Base-by-base conservation (phyloP, 2,329 filamentous ascomycete genomes). In the Paradendryphiella salina region DNA sequence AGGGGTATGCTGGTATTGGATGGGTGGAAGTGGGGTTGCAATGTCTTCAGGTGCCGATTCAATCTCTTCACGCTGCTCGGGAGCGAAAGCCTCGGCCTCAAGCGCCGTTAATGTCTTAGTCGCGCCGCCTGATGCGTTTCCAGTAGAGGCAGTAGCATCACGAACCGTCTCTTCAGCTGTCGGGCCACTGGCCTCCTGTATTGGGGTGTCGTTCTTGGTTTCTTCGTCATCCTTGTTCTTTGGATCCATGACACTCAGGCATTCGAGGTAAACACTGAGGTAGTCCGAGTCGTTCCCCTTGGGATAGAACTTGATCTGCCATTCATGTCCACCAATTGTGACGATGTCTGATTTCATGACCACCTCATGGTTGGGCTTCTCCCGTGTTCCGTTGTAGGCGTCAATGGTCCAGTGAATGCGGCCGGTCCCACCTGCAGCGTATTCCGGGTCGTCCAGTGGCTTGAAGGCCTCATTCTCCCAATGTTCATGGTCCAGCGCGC, bases 261-360 rank as follows among this genome's bases (percentile, higher is more conserved):
- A 85, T 64, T 85, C 83, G 29, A 86, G 71, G 59, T 85, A 86
- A 18, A 85, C 75, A 57, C 82, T 85, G 44, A 85, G 65, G 26
- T 81, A 81, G 32, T 80, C 77, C 2, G 80, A 79, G 56, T 81
- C 79, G 61, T 85, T 84, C 15, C 84, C 84, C 36, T 78, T 78
- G 2, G 84, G 84, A 58, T 83, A 85, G 64, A 85, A 82, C 66
- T 86, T 86, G 73, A 86, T 82, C 47, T 80, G 82, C 83, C 83
- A 86, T 64, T 85, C 83, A 54, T 82, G 79, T 15, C 81, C 83
- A 15, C 82, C 84, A 49, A 86, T 74, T 20, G 71, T 77, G 9
- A 82, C 79, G 5, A 77, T 65, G 0, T 78, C 80, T 5, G 84
- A 86, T 23, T 79, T 79, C 78, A 85, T 83, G 56, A 85, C 74